These are phyloP conservation scores for Aschersonia sp. DNA, from an alignment of 2,329 filamentous ascomycete genomes.

Conservation along the genomic window DNA sequence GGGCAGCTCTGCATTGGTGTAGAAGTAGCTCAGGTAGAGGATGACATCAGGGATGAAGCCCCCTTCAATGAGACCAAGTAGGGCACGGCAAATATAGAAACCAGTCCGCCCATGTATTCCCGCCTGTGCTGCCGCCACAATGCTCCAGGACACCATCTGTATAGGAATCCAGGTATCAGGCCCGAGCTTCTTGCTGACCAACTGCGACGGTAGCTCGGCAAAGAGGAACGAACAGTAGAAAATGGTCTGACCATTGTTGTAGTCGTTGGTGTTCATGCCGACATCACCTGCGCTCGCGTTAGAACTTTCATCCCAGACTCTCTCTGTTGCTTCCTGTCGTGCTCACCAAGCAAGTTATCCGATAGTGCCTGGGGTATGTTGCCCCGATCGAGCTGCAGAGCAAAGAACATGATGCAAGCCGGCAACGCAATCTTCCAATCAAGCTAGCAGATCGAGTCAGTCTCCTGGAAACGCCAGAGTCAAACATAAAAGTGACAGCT, in stretches of 20 bases:
- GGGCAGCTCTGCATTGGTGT: conserved; percentile 15
- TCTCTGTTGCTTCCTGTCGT: background rate
- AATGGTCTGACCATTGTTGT: conserved; percentile 33
- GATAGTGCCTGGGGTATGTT: conserved; percentile 19
- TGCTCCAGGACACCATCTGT: conserved; percentile 22
- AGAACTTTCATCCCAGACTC: background rate
- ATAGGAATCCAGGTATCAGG: conserved; percentile 34
- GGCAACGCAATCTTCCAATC: conserved; percentile 17
- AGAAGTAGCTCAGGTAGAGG: conserved; percentile 17
- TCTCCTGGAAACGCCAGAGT: background rate
- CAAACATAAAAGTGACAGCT: background rate
- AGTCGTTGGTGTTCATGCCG: conserved; percentile 16
- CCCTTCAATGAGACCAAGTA: conserved; percentile 36
- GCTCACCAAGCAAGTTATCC: conserved; percentile 19
- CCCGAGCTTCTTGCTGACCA: conserved; percentile 34
- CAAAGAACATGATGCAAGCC: conserved; percentile 36
- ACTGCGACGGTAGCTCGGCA: conserved; percentile 38
- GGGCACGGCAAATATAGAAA: conserved; percentile 17
- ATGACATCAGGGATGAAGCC: conserved; percentile 41
- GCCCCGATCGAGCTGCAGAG: conserved; percentile 27
- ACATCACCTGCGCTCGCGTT: background rate
- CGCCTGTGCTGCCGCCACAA: conserved; percentile 18
- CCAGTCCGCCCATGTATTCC: conserved; percentile 12
- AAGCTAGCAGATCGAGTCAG: conserved; percentile 7
- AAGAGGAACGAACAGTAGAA: conserved; percentile 32